Conservation (phyloP, 345 rosid genomes). For the Salix viminalis region DNA sequence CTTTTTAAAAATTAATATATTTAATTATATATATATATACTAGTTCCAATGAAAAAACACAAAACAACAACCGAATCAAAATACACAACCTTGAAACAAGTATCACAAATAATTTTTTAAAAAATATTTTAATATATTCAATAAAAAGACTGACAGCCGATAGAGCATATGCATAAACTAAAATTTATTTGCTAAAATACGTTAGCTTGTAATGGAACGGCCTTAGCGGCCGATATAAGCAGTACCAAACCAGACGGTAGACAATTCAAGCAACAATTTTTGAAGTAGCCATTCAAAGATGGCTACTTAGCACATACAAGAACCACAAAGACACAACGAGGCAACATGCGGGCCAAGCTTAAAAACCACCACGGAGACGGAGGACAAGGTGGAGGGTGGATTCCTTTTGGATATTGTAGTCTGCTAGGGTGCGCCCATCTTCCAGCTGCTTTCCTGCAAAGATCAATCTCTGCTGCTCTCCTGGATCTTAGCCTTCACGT, state of each 20-base stretch:
- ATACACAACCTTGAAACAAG: no score
- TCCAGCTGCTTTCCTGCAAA: constrained; percentile 50
- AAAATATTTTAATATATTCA: no score
- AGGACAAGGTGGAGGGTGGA: constrained; percentile 56
- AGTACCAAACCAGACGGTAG: neutral
- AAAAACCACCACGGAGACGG: constrained; percentile 54
- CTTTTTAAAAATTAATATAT: no score
- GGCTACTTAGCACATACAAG: neutral
- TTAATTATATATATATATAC: no score
- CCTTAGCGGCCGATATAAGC: neutral
- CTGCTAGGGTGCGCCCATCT: constrained; percentile 50
- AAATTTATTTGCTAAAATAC: neutral
- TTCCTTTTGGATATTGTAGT: constrained; percentile 48
- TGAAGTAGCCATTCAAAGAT: neutral
- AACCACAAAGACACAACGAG: neutral
- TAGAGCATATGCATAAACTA: neutral
- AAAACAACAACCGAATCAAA: no score
- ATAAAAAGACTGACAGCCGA: no score
- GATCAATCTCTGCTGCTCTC: constrained; percentile 52
- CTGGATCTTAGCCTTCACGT: constrained; percentile 48
- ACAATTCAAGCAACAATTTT: neutral
- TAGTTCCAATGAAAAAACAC: no score
- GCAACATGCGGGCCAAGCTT: neutral
- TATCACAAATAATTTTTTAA: no score
- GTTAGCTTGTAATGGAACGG: neutral